Conservation (phyloP, 768 basidiomycete genomes). For the Coprinopsis sp. region DNA sequence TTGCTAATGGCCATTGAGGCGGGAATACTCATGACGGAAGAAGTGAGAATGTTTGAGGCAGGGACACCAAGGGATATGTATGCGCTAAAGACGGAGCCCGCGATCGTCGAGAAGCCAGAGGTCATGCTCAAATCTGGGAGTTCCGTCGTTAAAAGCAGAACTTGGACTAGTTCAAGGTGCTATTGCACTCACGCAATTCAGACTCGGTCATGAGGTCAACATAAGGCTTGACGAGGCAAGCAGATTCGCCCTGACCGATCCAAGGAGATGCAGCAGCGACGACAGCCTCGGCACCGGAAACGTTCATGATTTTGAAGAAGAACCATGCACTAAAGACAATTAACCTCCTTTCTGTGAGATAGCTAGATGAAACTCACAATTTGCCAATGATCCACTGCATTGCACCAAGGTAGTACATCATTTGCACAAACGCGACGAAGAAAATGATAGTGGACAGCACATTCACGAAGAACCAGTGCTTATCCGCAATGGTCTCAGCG, state of each 20-base stretch:
- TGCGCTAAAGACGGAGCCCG: conserved; percentile 83
- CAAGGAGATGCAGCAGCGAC: conserved; percentile 92
- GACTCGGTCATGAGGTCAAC: conserved; percentile 82
- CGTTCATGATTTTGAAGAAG: conserved; percentile 87
- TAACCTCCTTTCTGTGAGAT: conserved; percentile 1
- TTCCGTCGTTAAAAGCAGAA: neutral
- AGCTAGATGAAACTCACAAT: conserved; percentile 47
- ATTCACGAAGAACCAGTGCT: conserved; percentile 85
- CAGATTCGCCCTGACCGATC: conserved; percentile 86
- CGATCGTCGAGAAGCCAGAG: conserved; percentile 90
- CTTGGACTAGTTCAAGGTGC: neutral
- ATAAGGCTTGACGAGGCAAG: conserved; percentile 80
- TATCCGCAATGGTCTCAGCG: conserved; percentile 51
- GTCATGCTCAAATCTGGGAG: conserved; percentile 71
- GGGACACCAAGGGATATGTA: conserved; percentile 80
- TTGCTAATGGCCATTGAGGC: conserved; percentile 92
- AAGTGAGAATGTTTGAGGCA: conserved; percentile 74
- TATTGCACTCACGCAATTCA: conserved; percentile 54
- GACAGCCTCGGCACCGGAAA: conserved; percentile 93
- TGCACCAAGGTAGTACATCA: conserved; percentile 85
- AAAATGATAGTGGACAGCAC: conserved; percentile 83
- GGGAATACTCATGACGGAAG: conserved; percentile 93
- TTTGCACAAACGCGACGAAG: conserved; percentile 90
- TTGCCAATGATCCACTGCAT: conserved; percentile 92
- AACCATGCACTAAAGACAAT: conserved; percentile 65